Evolutionary conservation across 169 alveolate genomes (phyloP).

Genomic region (Cryptosporidium bovis): DNA sequence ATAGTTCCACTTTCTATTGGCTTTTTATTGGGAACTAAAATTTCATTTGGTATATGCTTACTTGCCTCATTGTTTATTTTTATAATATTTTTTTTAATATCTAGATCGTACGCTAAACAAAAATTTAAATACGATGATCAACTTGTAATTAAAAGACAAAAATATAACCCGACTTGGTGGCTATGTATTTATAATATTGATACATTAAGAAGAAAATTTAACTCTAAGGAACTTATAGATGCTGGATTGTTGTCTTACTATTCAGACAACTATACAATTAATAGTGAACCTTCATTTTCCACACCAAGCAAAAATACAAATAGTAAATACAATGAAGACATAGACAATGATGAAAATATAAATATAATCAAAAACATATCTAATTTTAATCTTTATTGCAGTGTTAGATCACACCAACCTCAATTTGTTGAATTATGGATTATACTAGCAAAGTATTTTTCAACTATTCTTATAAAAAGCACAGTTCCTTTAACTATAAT

Average conservation of each 20-base stretch:
- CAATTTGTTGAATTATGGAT: constrained; percentile 56
- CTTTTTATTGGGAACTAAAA: constrained; percentile 22
- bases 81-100: not conserved
- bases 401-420: constrained; percentile 68
- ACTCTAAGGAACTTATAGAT: constrained; percentile 47
- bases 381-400: constrained; percentile 48
- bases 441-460: constrained; percentile 47
- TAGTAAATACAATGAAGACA: not conserved
- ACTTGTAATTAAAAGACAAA: constrained; percentile 40
- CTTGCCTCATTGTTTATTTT: not conserved
- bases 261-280: not conserved
- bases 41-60: not conserved
- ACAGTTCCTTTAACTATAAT: constrained; percentile 51
- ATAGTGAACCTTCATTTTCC: not conserved
- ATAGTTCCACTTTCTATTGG: constrained; percentile 40
- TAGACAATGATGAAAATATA: not conserved
- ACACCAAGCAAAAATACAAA: not conserved
- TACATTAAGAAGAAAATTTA: constrained; percentile 25
- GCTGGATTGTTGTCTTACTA: constrained; percentile 36
- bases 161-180: constrained; percentile 70
- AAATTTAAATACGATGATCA: not conserved
- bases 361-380: constrained; percentile 21
- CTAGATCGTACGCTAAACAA: constrained; percentile 33
- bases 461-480: constrained; percentile 35
- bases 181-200: constrained; percentile 44